phyloP scores from a whole-genome alignment of 169 alveolate species.

The Plasmodium sp. region DNA sequence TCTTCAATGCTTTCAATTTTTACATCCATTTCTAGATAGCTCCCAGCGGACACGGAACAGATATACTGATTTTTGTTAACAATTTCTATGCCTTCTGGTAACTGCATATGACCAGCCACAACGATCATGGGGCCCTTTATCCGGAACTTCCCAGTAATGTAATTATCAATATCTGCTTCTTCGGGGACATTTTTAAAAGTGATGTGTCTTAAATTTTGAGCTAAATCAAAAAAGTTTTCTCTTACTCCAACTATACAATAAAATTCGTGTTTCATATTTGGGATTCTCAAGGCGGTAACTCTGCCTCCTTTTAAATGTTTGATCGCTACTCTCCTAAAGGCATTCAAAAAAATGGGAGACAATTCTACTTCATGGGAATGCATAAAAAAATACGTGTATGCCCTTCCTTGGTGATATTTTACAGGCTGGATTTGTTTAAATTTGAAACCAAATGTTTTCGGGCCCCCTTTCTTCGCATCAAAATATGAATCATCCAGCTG shows the following conservation, averaged over 20 bases:
- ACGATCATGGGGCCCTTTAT: constrained; percentile 90
- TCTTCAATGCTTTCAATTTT: constrained; percentile 88
- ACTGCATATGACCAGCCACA: constrained; percentile 90
- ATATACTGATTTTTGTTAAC: constrained; percentile 87
- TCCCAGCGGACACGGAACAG: constrained; percentile 85
- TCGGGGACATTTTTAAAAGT: constrained; percentile 86
- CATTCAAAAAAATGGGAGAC: constrained; percentile 86
- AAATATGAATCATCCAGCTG: constrained; percentile 66
- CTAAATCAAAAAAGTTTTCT: constrained; percentile 84
- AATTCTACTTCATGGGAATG: constrained; percentile 88
- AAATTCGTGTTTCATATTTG: constrained; percentile 85
- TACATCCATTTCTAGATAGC: constrained; percentile 87
- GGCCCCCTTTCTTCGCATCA: constrained; percentile 76
- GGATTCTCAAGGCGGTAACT: constrained; percentile 88
- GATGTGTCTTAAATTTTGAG: constrained; percentile 82
- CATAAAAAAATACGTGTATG: constrained; percentile 86
- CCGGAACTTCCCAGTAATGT: constrained; percentile 78
- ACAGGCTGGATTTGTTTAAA: constrained; percentile 90
- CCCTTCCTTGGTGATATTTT: constrained; percentile 86
- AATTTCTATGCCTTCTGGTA: constrained; percentile 82
- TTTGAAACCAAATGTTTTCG: constrained; percentile 87
- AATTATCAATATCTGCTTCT: constrained; percentile 84
- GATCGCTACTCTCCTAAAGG: constrained; percentile 86
- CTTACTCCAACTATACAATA: constrained; percentile 85
- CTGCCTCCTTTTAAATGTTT: constrained; percentile 87